Conservation (phyloP, 345 rosid genomes). For the Salix arbutifolia region DNA sequence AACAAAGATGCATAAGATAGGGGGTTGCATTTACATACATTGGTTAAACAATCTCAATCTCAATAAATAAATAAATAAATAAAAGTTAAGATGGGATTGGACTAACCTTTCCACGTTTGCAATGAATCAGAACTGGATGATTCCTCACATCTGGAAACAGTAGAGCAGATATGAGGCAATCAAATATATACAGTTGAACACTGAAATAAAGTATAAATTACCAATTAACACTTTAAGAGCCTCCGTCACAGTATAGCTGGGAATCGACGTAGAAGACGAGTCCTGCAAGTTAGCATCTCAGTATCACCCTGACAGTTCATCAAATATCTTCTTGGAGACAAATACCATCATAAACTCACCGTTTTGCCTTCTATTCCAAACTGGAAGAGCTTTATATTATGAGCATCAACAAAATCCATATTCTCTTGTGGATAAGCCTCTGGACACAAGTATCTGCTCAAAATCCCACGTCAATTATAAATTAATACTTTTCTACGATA, state of each 20-base stretch:
- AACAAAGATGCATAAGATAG: too few species aligned
- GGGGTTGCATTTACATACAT: too few species aligned
- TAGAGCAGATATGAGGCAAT: background rate
- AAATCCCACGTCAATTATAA: background rate
- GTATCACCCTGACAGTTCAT: background rate
- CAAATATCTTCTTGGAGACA: too few species aligned
- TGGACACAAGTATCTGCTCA: slow-evolving; percentile 68
- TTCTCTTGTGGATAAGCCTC: slow-evolving; percentile 80
- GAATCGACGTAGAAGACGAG: slow-evolving; percentile 39
- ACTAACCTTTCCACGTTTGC: slow-evolving; percentile 82
- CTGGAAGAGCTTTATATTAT: slow-evolving; percentile 61
- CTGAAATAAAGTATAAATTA: slow-evolving; percentile 13
- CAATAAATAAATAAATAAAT: background rate
- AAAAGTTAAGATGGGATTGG: background rate
- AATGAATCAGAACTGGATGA: slow-evolving; percentile 84
- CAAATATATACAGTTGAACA: background rate
- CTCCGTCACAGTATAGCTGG: slow-evolving; percentile 46
- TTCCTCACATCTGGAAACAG: slow-evolving; percentile 69
- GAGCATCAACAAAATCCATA: slow-evolving; percentile 46
- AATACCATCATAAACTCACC: slow-evolving; percentile 25
- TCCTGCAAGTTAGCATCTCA: slow-evolving; percentile 46
- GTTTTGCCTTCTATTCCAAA: slow-evolving; percentile 81
- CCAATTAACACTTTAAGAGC: slow-evolving; percentile 77
- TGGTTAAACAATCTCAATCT: too few species aligned
- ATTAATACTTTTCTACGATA: too few species aligned